Conservation (phyloP, 176 grass and related monocot species). For the Phragmites australis region DNA sequence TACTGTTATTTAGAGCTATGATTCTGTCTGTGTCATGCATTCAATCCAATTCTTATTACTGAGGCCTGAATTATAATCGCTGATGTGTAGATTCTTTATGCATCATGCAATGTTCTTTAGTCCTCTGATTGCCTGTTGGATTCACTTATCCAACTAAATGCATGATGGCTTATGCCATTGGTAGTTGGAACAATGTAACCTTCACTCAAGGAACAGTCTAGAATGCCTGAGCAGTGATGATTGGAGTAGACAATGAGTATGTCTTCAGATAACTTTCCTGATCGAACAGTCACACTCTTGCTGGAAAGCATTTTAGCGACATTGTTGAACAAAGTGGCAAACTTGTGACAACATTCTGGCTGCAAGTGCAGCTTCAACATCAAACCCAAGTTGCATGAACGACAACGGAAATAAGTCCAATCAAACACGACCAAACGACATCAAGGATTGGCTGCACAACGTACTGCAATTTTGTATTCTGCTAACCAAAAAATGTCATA, state of each 20-base stretch:
- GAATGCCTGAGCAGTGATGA: neutral
- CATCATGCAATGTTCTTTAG: neutral
- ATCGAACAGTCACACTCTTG: neutral
- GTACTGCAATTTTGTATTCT: neutral
- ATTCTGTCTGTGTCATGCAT: constrained; percentile 33
- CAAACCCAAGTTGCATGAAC: neutral
- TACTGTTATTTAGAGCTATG: constrained; percentile 36
- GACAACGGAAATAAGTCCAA: neutral
- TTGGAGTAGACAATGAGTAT: neutral
- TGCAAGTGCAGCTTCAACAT: neutral
- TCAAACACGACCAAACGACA: neutral
- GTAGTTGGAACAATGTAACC: neutral
- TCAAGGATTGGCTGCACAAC: neutral
- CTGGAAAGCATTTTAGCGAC: neutral
- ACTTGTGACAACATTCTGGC: neutral
- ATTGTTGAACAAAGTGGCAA: neutral
- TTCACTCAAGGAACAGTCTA: neutral
- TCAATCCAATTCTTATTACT: constrained; percentile 39
- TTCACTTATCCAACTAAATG: neutral
- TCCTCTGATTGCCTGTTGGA: neutral
- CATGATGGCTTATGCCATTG: neutral
- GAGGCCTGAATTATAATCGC: neutral
- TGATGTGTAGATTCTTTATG: neutral
- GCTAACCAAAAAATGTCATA: neutral
- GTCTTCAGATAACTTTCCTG: neutral